Conservation (phyloP, 768 basidiomycete species). For the Tremella fuciformis region DNA sequence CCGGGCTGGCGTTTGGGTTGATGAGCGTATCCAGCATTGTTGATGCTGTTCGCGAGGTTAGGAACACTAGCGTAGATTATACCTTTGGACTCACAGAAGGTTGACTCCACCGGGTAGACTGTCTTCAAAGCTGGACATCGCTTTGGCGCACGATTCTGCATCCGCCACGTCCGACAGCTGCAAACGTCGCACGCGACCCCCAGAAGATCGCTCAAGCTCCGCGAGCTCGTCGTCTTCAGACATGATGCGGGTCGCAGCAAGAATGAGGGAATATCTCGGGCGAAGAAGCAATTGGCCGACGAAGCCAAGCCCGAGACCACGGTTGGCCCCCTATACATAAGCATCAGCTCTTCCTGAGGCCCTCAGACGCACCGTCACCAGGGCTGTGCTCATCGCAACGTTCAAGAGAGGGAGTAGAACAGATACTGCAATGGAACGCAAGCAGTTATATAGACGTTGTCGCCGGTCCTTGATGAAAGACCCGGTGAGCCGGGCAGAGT, state of each 20-base stretch:
- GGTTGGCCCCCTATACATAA: not conserved
- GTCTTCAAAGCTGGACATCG: not conserved
- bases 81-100: too few relatives aligned
- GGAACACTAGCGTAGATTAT: conserved; percentile 10
- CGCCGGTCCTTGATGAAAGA: too few relatives aligned
- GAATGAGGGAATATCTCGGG: conserved; percentile 10
- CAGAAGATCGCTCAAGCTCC: not conserved
- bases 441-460: too few relatives aligned
- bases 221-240: conserved; percentile 5
- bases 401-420: too few relatives aligned
- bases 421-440: too few relatives aligned
- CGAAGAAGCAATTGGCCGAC: conserved; percentile 13
- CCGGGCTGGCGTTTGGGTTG: conserved; percentile 13
- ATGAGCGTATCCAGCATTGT: conserved; percentile 18
- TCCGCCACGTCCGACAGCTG: conserved; percentile 15
- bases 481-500: too few relatives aligned
- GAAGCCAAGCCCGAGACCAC: conserved; percentile 19
- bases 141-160: conserved; percentile 7
- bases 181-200: conserved; percentile 7
- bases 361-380: too few relatives aligned
- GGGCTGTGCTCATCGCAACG: too few relatives aligned
- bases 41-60: conserved; percentile 18
- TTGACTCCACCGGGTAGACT: not conserved
- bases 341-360: too few relatives aligned
- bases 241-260: conserved; percentile 11